Base-by-base conservation (phyloP, 1,284 basidiomycete species). In the Marasmius fiardii region DNA sequence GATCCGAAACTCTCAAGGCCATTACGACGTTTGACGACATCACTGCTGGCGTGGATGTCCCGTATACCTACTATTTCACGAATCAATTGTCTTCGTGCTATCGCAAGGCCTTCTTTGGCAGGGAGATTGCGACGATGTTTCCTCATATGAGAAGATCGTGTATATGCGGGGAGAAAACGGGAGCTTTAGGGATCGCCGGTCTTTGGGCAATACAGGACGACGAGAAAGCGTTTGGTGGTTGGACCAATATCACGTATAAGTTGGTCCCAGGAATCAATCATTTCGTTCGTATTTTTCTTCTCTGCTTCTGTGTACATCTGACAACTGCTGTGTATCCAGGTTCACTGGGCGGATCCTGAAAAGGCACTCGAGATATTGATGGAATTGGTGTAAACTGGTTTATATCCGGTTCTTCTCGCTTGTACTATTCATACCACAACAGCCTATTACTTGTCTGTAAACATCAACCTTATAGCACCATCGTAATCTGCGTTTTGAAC, bases 251-350 rank as follows among this genome's bases (percentile, higher is more conserved):
- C 35, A 61, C 58, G 4, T 61, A 61, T 51, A 64, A 64, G 56
- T 33, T 65, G 16, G 43, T 70, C 5, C 24, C 35, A 0, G 67
- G 61, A 1, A 57, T 52, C 1, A 73, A 72, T 54, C 71, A 73
- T 60, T 72, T 71, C 52, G 70, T 67, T 35, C 51, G 63, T 61
- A 24, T 33, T 31, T 23, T 28, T 43, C 8, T n/a, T 37, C 37
- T 18, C 4, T 4, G 10, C 12, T 10, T n/a, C 21, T n/a, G n/a
- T n/a, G n/a, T 14, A 10, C 45, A 4, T 21, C 43, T 5, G 39
- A 37, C 31, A 6, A n/a, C 28, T 18, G 43, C n/a, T 51, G 34
- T 3, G 16, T 45, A 41, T 8, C 12, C 28, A 63, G 62, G 7
- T 56, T 28, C 57, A 60, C 41, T 65, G 62, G 64, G 64, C 62